These are phyloP conservation scores for Gossypium arboreum DNA, from an alignment of 345 rosid species.

Conservation along the genomic window DNA sequence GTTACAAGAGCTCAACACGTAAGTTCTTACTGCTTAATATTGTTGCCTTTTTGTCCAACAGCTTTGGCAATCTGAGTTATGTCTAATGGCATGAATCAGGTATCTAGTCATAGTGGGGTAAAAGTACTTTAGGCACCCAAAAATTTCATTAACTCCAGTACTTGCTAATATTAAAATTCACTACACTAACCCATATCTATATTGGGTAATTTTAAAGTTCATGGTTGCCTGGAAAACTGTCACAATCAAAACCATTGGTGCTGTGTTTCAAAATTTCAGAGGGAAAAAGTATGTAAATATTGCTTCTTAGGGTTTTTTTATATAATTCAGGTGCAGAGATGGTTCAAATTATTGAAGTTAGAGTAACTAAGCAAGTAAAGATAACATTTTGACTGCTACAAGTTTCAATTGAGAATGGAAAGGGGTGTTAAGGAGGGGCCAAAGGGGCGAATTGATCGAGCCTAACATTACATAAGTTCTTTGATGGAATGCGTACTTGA, in stretches of 20 bases:
- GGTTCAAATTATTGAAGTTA: not conserved
- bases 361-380: not conserved
- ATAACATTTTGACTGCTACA: not conserved
- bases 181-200: not conserved
- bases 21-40: conserved; percentile 28
- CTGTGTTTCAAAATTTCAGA: not conserved
- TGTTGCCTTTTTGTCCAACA: not conserved
- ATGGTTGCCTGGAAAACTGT: not conserved
- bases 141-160: not conserved
- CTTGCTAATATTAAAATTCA: not conserved
- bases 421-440: too few species aligned
- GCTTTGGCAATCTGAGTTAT: not conserved
- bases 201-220: not conserved
- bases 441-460: too few species aligned
- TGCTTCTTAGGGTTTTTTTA: not conserved
- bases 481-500: not conserved
- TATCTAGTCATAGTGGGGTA: not conserved
- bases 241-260: not conserved
- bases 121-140: not conserved
- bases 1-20: conserved; percentile 45
- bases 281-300: not conserved
- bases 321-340: not conserved
- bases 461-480: not conserved
- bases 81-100: not conserved
- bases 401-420: not conserved